Conservation (phyloP, 805 yeast species). For the Hemisphaericaspora nanyangensis region DNA sequence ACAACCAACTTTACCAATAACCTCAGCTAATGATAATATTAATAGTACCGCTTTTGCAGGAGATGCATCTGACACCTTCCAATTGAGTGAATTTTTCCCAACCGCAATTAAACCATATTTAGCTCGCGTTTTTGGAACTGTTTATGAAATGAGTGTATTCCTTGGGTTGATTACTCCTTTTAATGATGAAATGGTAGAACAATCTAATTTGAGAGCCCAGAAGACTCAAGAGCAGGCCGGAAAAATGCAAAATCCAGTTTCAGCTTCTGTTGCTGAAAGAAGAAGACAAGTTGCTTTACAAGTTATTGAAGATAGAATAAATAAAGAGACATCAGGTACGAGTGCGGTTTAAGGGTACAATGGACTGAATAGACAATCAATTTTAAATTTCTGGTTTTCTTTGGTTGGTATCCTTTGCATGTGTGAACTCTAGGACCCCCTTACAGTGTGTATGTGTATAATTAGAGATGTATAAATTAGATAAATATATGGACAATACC, state of each 20-base stretch:
- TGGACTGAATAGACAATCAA: no score
- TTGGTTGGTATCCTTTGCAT: no score
- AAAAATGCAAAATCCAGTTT: constrained; percentile 34
- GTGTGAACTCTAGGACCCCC: no score
- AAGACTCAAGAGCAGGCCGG: constrained; percentile 51
- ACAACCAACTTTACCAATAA: constrained; percentile 52
- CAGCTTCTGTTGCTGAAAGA: constrained; percentile 61
- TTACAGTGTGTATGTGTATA: no score
- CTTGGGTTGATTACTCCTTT: constrained; percentile 57
- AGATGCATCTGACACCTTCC: constrained; percentile 88
- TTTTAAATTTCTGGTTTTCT: no score
- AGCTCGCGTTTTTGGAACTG: constrained; percentile 43
- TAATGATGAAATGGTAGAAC: constrained; percentile 65
- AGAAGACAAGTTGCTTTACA: constrained; percentile 75
- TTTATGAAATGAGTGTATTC: constrained; percentile 33
- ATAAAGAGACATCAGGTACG: constrained; percentile 15
- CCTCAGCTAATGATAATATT: constrained; percentile 23
- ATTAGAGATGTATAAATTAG: no score
- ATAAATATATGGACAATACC: no score
- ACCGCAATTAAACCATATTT: constrained; percentile 49
- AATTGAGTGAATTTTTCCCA: constrained; percentile 83
- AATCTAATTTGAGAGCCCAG: constrained; percentile 67
- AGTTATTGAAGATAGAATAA: constrained; percentile 64
- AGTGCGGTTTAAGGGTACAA: no score
- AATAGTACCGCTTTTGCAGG: constrained; percentile 48